Evolutionary conservation across 352 stramenopile genomes (phyloP).

Genomic region (Phytophthora aleatoria): DNA sequence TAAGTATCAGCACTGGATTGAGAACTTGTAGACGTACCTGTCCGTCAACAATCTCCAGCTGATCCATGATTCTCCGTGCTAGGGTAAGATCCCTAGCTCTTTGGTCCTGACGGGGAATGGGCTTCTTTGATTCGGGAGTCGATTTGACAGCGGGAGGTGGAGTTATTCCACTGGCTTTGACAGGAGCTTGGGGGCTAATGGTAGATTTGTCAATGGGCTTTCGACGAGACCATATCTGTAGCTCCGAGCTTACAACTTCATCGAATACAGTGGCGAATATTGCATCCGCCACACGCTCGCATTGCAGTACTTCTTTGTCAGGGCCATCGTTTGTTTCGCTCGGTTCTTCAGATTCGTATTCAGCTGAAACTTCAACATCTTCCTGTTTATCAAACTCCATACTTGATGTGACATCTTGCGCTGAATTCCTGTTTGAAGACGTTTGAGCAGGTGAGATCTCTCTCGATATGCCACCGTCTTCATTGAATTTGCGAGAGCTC

Average conservation of each 20-base stretch:
- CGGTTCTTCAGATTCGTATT: background rate
- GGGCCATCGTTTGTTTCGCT: background rate
- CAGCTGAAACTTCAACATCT: background rate
- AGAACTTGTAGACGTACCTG: constrained; percentile 12
- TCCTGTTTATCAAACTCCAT: background rate
- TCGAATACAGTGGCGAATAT: constrained; percentile 23
- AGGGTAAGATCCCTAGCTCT: constrained; percentile 4
- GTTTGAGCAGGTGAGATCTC: background rate
- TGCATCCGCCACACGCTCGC: constrained; percentile 18
- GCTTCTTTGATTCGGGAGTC: background rate
- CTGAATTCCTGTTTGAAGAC: background rate
- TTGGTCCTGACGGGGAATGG: background rate
- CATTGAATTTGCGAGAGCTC: background rate
- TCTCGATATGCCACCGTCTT: background rate
- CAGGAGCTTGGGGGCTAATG: background rate
- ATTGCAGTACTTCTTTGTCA: constrained; percentile 8
- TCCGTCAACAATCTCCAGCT: constrained; percentile 26
- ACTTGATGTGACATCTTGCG: background rate
- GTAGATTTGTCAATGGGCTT: background rate
- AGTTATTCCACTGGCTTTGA: background rate
- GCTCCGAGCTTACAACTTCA: constrained; percentile 20
- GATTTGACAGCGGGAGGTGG: background rate
- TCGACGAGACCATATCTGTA: constrained; percentile 23
- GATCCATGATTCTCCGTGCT: constrained; percentile 8
- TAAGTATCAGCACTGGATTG: background rate